Evolutionary conservation across 2,329 filamentous ascomycete species (phyloP).

Genomic region (Cryphonectria japonica): DNA sequence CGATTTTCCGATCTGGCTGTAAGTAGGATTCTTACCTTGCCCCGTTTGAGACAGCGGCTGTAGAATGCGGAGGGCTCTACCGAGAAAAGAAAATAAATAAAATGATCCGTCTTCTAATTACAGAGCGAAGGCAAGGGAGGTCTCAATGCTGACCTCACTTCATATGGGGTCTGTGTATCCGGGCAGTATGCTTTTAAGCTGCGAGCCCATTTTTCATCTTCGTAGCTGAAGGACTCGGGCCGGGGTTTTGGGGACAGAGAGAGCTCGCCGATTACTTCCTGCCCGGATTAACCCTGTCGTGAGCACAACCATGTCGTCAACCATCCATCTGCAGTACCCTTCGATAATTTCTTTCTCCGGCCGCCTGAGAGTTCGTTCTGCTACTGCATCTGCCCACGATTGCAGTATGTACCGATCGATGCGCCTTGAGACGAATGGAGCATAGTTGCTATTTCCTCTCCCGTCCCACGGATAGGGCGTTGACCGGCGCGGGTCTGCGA

Average conservation of each 20-base stretch:
- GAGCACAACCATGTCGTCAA: background rate
- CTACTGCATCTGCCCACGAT: background rate
- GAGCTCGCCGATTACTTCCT: background rate
- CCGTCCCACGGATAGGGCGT: background rate
- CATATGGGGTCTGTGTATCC: background rate
- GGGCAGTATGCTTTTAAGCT: background rate
- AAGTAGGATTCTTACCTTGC: background rate
- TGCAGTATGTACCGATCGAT: background rate
- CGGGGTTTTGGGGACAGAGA: background rate
- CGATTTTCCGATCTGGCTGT: background rate
- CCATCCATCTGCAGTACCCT: background rate
- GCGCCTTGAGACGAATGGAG: background rate
- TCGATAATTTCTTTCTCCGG: background rate
- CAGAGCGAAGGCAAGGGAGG: slow-evolving; percentile 1
- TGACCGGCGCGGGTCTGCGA: slow-evolving; percentile 10
- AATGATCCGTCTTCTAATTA: background rate
- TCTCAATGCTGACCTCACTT: background rate
- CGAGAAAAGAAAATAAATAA: too few relatives aligned
- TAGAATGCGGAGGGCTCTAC: background rate
- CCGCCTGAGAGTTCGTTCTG: background rate
- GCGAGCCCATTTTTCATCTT: background rate
- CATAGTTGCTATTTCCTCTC: background rate
- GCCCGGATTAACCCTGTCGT: background rate
- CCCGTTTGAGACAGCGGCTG: background rate
- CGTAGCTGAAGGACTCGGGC: background rate